Evolutionary conservation across 768 basidiomycete species (phyloP).

Genomic region (Calvatia gigantea): DNA sequence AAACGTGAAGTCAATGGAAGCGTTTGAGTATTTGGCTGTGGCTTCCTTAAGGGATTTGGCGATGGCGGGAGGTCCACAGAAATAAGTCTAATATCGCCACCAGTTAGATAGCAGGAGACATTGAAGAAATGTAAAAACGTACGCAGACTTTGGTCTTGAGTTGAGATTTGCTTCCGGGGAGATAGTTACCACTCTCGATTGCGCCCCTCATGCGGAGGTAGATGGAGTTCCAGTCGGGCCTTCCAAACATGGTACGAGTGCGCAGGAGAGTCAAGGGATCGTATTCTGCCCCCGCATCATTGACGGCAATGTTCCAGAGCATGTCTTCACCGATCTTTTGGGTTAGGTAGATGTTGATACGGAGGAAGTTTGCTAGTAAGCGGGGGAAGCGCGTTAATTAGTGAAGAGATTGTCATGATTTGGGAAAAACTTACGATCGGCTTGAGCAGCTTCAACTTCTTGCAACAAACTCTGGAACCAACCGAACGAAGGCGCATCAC

Average conservation of each 20-base stretch:
- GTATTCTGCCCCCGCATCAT: slow-evolving; percentile 80
- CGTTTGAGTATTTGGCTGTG: slow-evolving; percentile 47
- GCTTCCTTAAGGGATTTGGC: slow-evolving; percentile 78
- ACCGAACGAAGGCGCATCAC: slow-evolving; percentile 94
- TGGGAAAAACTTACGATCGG: slow-evolving; percentile 64
- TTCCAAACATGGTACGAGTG: slow-evolving; percentile 87
- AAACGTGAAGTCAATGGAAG: slow-evolving; percentile 71
- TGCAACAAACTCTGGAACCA: slow-evolving; percentile 93
- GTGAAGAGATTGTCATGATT: not conserved
- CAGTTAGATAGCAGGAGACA: slow-evolving; percentile 8
- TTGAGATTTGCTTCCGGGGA: slow-evolving; percentile 74
- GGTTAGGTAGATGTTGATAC: slow-evolving; percentile 88
- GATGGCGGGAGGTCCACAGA: slow-evolving; percentile 78
- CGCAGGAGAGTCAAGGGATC: slow-evolving; percentile 88
- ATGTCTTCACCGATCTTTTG: slow-evolving; percentile 83
- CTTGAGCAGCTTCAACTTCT: slow-evolving; percentile 85
- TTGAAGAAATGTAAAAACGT: slow-evolving; percentile 26
- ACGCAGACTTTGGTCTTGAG: slow-evolving; percentile 84
- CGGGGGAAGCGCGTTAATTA: not conserved
- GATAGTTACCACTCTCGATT: slow-evolving; percentile 79
- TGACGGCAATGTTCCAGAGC: slow-evolving; percentile 90
- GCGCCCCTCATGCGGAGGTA: slow-evolving; percentile 71
- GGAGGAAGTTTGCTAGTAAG: slow-evolving; percentile 77
- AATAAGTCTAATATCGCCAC: slow-evolving; percentile 61
- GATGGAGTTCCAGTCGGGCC: slow-evolving; percentile 86